These are phyloP conservation scores for Pichia nanzhaoensis DNA, from an alignment of 805 yeast genomes.

Conservation along the genomic window DNA sequence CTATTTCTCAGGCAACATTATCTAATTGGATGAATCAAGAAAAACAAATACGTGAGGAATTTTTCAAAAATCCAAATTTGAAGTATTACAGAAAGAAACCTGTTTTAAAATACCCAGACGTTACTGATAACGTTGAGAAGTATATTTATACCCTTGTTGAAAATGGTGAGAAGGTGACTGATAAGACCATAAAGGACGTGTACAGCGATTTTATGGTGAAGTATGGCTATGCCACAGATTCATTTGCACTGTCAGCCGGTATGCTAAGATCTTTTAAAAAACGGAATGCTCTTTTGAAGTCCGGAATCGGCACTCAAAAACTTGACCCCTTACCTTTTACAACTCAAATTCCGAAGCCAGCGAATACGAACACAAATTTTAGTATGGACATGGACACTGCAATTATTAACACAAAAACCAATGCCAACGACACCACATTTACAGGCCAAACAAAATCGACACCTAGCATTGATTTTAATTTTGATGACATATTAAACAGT, in stretches of 20 bases:
- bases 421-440: background rate
- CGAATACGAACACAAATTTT: background rate
- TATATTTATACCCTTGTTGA: conserved; percentile 16
- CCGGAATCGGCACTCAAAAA: no score
- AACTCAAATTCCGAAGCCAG: background rate
- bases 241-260: conserved; percentile 28
- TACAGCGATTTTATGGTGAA: conserved; percentile 16
- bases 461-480: conserved; percentile 17
- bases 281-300: conserved; percentile 20
- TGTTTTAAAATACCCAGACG: conserved; percentile 30
- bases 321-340: background rate
- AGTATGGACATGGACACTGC: background rate
- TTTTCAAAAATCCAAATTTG: conserved; percentile 22
- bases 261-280: conserved; percentile 31
- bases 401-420: background rate
- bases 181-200: conserved; percentile 21
- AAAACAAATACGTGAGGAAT: conserved; percentile 19
- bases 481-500: conserved; percentile 26
- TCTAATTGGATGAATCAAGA: conserved; percentile 30
- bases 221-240: conserved; percentile 20
- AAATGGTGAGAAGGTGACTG: conserved; percentile 21
- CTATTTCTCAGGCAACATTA: conserved; percentile 32
- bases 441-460: background rate
- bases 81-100: conserved; percentile 27
- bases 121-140: conserved; percentile 28